Base-by-base conservation (phyloP, 768 basidiomycete genomes). In the Nidularia sp. region DNA sequence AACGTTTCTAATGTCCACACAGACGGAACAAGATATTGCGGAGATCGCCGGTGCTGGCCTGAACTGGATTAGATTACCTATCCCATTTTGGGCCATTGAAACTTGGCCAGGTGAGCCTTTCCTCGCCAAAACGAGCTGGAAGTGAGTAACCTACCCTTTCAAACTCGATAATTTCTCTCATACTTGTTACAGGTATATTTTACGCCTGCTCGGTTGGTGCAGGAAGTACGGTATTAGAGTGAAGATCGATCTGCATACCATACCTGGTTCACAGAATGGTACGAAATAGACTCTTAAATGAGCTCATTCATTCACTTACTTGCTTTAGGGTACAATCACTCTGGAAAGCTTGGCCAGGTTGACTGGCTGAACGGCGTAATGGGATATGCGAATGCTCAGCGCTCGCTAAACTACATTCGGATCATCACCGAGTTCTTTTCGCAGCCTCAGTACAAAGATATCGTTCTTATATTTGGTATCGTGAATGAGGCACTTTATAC, bases 1-100 rank as follows among this genome's bases (percentile, higher is more conserved):
- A 18, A 18, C 18, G 41, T 35, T 10, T 18, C 53, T 36, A 13
- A 33, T 8, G 41, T 50, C 9, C 48, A 41, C 43, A 41, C 55
- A 93, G 90, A 94, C 93, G 47, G 93, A 96, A 66, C 72, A 89
- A 70, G 93, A 96, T 70, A 84, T 95, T 55, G 93, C 93, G 35
- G 76, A 86, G 63, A 95, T 97, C 54, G 91, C 93, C 44, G 88
- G 82, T 10, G 93, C 91, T 15, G 94, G 93, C 9, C 69, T 96
- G 52, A 93, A 91, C 70, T 95, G 88, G 85, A 72, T 94, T 52
- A 79, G 90, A 8, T 62, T 94, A 15, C 89, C 91, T 1, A 80
- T 94, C 43, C 88, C 90, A 2, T 94, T 80, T 70, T 95, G 93
- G 93, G 88, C 87, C 2, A 81, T 93, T 57, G 86, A 88, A 53